Percentiles rank a stretch among this genome's conserved stretches.
Conservation (phyloP, 2,329 filamentous ascomycete species). For the Aspergillus arachidicola region DNA sequence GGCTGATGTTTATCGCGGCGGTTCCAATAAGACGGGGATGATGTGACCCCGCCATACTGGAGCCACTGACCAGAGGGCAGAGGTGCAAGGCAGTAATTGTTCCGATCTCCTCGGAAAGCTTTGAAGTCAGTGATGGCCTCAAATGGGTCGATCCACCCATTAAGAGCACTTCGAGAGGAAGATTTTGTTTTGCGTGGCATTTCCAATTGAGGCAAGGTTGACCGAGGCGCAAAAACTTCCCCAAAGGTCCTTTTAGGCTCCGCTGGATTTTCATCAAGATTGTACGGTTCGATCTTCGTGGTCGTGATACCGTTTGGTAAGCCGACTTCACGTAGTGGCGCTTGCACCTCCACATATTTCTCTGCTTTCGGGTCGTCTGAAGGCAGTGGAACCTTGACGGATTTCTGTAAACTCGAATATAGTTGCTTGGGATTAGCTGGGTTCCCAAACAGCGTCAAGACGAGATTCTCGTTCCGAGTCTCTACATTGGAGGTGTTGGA, state of each 20-base stretch:
- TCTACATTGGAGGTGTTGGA: constrained; percentile 42
- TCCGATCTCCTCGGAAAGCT: constrained; percentile 38
- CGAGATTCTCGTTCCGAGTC: constrained; percentile 55
- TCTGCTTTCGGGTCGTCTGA: constrained; percentile 40
- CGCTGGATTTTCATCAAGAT: constrained; percentile 32
- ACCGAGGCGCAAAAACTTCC: constrained; percentile 47
- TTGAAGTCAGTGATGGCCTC: constrained; percentile 40
- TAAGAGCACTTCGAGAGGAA: constrained; percentile 34
- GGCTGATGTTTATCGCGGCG: constrained; percentile 38
- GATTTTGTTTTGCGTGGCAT: constrained; percentile 41
- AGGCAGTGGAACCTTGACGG: constrained; percentile 35
- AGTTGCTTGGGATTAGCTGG: constrained; percentile 74
- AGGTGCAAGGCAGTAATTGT: constrained; percentile 43
- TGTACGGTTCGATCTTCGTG: constrained; percentile 64
- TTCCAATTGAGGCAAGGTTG: constrained; percentile 42
- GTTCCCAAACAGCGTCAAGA: constrained; percentile 76
- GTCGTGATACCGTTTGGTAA: constrained; percentile 75
- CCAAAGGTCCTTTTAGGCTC: constrained; percentile 44
- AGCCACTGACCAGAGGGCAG: constrained; percentile 48
- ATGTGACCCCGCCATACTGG: constrained; percentile 43
- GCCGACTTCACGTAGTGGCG: constrained; percentile 62
- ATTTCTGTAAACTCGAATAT: constrained; percentile 79
- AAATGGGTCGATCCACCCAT: constrained; percentile 45
- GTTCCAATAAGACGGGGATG: constrained; percentile 42
- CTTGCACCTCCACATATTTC: constrained; percentile 43